Conservation (phyloP, 257 asterid species). For the Thymus mandschuricus region DNA sequence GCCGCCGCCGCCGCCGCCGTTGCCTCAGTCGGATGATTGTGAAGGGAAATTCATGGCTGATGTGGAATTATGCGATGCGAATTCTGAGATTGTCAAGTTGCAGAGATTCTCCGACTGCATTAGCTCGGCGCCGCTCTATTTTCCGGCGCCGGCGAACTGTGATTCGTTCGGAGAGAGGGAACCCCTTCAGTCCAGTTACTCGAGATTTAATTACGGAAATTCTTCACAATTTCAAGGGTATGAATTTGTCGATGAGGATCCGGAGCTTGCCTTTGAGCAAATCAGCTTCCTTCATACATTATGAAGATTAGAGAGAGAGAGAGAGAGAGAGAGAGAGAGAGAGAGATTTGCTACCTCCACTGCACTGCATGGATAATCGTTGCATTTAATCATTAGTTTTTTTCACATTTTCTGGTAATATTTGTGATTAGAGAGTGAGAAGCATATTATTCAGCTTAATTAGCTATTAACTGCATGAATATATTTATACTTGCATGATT, state of each 20-base stretch:
- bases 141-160: constrained; percentile 8
- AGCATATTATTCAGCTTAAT: no score
- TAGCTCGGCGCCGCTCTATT: constrained; percentile 22
- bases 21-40: background rate
- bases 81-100: constrained; percentile 27
- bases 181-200: constrained; percentile 78
- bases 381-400: background rate
- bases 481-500: no score
- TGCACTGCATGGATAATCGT: background rate
- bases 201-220: constrained; percentile 8
- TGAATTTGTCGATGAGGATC: constrained; percentile 15
- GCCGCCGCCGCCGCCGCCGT: background rate
- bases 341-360: background rate
- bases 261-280: constrained; percentile 36
- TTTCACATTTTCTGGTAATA: background rate
- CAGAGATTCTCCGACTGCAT: constrained; percentile 25
- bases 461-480: background rate
- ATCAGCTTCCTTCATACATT: constrained; percentile 36
- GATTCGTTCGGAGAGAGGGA: constrained; percentile 44
- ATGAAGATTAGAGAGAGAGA: constrained; percentile 18
- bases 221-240: constrained; percentile 37
- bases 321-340: no score
- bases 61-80: constrained; percentile 31
- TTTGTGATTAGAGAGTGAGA: no score
- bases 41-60: constrained; percentile 10